These are phyloP conservation scores for Raffaelea albimanens DNA, from an alignment of 2,329 filamentous ascomycete species.

Conservation along the genomic window DNA sequence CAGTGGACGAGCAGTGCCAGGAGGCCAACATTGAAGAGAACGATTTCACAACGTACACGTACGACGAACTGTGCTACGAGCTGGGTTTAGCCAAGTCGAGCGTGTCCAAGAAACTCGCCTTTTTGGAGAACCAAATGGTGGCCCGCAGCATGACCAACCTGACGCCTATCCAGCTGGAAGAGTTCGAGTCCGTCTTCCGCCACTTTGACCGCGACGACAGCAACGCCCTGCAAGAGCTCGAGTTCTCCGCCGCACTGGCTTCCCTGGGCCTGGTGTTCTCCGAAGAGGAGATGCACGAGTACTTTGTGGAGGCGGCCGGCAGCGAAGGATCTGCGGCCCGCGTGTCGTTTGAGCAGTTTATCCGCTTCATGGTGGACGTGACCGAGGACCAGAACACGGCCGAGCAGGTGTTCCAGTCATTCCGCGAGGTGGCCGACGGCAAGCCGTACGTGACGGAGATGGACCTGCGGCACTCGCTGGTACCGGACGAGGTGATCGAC, in stretches of 20 bases:
- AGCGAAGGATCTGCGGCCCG: slow-evolving; percentile 31
- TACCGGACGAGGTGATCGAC: slow-evolving; percentile 95
- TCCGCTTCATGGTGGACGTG: slow-evolving; percentile 98
- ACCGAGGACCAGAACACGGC: slow-evolving; percentile 98
- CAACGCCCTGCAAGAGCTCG: slow-evolving; percentile 84
- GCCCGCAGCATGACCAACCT: slow-evolving; percentile 98
- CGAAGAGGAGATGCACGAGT: slow-evolving; percentile 95
- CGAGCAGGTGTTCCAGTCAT: slow-evolving; percentile 96
- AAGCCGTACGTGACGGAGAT: slow-evolving; percentile 99
- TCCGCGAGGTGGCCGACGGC: slow-evolving; percentile 93
- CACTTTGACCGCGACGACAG: slow-evolving; percentile 93
- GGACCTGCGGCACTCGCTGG: slow-evolving; percentile 86
- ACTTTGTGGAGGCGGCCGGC: slow-evolving; percentile 79
- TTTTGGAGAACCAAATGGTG: slow-evolving; percentile 97
- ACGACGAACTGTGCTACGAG: slow-evolving; percentile 93
- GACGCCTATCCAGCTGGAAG: slow-evolving; percentile 94
- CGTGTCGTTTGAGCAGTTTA: slow-evolving; percentile 97
- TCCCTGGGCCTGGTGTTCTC: slow-evolving; percentile 92
- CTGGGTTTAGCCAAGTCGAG: slow-evolving; percentile 82
- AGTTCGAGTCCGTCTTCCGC: slow-evolving; percentile 96
- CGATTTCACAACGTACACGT: slow-evolving; percentile 98
- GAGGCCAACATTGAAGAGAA: slow-evolving; percentile 99
- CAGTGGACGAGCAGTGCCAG: slow-evolving; percentile 77
- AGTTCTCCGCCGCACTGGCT: slow-evolving; percentile 93
- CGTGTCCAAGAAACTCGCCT: slow-evolving; percentile 91